phyloP scores from a whole-genome alignment of 2,329 filamentous ascomycete genomes.

The Thelonectria discophora region DNA sequence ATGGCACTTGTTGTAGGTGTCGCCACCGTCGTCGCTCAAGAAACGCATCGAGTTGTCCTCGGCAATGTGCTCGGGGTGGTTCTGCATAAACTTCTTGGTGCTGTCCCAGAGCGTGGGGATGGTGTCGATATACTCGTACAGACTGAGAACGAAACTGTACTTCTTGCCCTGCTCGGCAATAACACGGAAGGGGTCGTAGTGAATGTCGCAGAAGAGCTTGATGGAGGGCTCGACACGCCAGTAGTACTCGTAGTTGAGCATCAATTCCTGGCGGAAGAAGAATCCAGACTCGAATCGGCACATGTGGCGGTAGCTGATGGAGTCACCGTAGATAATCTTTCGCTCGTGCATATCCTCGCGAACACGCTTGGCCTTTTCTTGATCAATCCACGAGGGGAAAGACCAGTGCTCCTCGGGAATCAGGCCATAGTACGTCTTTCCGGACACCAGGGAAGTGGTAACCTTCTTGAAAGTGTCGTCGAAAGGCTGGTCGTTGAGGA shows the following conservation, averaged over 20 bases:
- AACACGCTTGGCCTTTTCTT: slow-evolving; percentile 89
- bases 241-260: slow-evolving; percentile 99
- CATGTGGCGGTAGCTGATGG: slow-evolving; percentile 98
- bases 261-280: slow-evolving; percentile 94
- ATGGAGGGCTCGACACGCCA: slow-evolving; percentile 98
- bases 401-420: slow-evolving; percentile 97
- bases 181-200: slow-evolving; percentile 95
- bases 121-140: slow-evolving; percentile 97
- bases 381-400: slow-evolving; percentile 94
- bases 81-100: slow-evolving; percentile 91
- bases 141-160: slow-evolving; percentile 94
- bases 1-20: slow-evolving; percentile 96
- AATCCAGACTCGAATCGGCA: slow-evolving; percentile 99
- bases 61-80: slow-evolving; percentile 87
- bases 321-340: slow-evolving; percentile 99
- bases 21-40: slow-evolving; percentile 88
- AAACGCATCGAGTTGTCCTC: slow-evolving; percentile 89
- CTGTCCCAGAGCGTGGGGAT: slow-evolving; percentile 97
- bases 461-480: slow-evolving; percentile 93
- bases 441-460: slow-evolving; percentile 88
- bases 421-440: slow-evolving; percentile 88
- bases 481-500: slow-evolving; percentile 95
- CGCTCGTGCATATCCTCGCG: slow-evolving; percentile 92
- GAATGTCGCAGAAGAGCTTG: slow-evolving; percentile 94
- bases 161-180: slow-evolving; percentile 98